Base-by-base conservation (phyloP, 2,329 filamentous ascomycete species). In the Tolypocladium guangdongense region DNA sequence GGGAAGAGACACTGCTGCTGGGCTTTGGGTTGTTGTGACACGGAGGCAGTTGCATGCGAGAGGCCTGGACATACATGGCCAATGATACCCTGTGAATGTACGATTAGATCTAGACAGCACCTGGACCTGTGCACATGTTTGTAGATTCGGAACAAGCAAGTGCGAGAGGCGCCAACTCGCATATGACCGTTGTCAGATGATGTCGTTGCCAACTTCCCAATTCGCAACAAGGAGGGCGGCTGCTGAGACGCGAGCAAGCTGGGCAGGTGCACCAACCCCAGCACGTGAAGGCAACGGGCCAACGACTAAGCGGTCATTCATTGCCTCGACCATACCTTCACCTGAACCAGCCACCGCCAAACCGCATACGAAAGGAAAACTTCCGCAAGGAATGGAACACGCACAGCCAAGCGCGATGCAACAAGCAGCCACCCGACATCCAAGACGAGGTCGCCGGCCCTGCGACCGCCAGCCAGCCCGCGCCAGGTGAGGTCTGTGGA, bases 401-500 rank as follows among this genome's bases (percentile, higher is more conserved):
- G 16, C 33, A 5, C 7, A 36, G 41, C 4, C 16, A 16, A 11
- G 14, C 18, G 18, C 18, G 18, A 30, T 12, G 27, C 27, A 14
- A 14, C 43, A 33, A 47, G 43, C 27, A 12, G 7, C 27, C 10
- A 32, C 43, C 43, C 30, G 27, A 33, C 43, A 12, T 47, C 43
- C 12, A 20, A 33, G 43, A 2, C 43, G 27, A 18, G 27, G 43
- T 18, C 18, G 43, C 27, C 2, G 7, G 14, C 14, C 8, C 43
- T 47, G 43, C 43, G 43, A 33, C 43, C 16, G 41, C 24, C 14
- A 2, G 14, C 38, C 11, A 3, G 38, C 4, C 20, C 50, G 53
- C 48, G 49, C 50, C 57, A 59, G 55, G 55, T 53, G 49, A 39
- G 45, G 46, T 30, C 45, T 35, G 59, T 58, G 60, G 56, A 51